Conservation (phyloP, 495 filamentous ascomycete species). For the Monascus purpureus region DNA sequence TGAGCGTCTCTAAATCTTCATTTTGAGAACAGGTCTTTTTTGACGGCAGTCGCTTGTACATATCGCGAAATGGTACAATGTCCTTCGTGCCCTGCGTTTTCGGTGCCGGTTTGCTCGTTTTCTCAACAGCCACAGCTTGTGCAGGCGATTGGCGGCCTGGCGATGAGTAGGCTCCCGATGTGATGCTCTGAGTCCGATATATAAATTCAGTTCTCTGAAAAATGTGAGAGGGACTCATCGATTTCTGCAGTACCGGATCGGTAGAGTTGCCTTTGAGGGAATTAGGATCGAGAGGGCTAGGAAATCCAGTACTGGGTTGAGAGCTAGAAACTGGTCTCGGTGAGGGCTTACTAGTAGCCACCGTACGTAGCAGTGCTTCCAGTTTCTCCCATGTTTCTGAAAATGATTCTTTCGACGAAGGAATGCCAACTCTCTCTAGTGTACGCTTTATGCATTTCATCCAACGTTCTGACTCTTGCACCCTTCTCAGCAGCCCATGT, state of each 20-base stretch:
- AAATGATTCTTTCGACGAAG: constrained; percentile 5
- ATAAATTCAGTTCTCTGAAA: constrained; percentile 9
- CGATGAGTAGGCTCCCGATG: constrained; percentile 1
- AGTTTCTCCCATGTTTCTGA: constrained; percentile 8
- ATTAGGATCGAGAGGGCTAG: neutral
- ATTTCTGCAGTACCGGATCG: constrained; percentile 1
- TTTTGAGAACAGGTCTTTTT: constrained; percentile 4
- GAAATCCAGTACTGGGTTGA: neutral
- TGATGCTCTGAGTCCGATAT: constrained; percentile 5
- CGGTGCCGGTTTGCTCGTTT: neutral
- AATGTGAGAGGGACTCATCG: neutral
- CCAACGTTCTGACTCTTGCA: constrained; percentile 16
- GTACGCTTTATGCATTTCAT: constrained; percentile 10
- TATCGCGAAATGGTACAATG: constrained; percentile 17
- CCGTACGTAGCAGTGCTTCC: constrained; percentile 6
- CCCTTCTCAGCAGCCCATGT: constrained; percentile 10
- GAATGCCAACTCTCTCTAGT: constrained; percentile 4
- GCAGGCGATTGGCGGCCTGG: neutral
- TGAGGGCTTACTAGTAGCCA: neutral
- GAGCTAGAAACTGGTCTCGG: neutral
- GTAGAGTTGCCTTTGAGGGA: neutral
- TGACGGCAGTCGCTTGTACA: constrained; percentile 8
- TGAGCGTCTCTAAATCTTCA: constrained; percentile 15
- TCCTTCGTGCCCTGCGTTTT: constrained; percentile 1
- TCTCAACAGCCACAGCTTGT: neutral